Base-by-base conservation (phyloP, 495 filamentous ascomycete genomes). In the Xylaria cubensis region DNA sequence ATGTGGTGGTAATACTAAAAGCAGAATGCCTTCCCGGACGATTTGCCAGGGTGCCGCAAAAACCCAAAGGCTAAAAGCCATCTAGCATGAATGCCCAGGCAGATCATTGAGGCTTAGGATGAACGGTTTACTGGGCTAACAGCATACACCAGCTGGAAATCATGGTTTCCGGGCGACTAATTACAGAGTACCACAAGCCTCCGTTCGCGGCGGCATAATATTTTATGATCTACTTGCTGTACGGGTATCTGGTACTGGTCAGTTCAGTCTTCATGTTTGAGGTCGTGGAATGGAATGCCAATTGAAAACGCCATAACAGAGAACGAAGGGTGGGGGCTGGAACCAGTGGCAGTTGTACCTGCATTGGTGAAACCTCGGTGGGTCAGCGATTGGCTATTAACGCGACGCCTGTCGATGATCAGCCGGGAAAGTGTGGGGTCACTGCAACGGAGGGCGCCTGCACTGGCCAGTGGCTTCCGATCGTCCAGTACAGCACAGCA, bases 31-130 rank as follows among this genome's bases (percentile, higher is more conserved):
- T 34, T 64, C 42, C 36, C 36, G 39, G 61, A 6, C 4, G 59
- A 42, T 36, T 21, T 34, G 15, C 56, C 56, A 36, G 56, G 55
- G 32, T 39, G 13, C 8, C 0, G 56, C 15, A 39, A 39, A 7
- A n/a, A 13, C 13, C 59, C 13, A 42, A 42, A 15, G 36, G 36
- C 39, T 21, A 66, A 36, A 51, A 36, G 3, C 29, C 9, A 39
- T 51, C 48, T 56, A 41, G 65, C 65, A 67, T 67, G 32, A 67
- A 67, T 51, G 65, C 13, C 34, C 46, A 67, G 50, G 65, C 32
- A 42, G 50, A 67, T 67, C 65, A 56, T 67, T 19, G 65, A 55
- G 65, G 65, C 65, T 67, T 67, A 67, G 65, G 50, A 56, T 21
- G 65, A 67, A 67, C 65, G 64, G 7, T 29, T 24, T 4, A 53